Conservation (phyloP, 805 yeast species). For the Middelhovenomyces tepae region DNA sequence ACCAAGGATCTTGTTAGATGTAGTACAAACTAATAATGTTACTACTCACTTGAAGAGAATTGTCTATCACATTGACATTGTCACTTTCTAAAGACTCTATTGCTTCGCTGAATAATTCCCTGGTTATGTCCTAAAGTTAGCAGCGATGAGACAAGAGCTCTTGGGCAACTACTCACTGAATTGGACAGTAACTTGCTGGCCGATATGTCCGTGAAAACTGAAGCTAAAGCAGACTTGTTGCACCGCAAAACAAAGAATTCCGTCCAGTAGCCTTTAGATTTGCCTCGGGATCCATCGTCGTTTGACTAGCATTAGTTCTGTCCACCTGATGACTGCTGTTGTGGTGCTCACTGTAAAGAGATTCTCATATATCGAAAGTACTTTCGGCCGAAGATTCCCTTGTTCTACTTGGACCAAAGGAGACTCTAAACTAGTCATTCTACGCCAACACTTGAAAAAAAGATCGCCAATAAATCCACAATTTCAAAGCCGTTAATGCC, state of each 20-base stretch:
- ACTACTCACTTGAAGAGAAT: too few relatives aligned
- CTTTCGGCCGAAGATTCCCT: conserved; percentile 27
- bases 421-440: too few relatives aligned
- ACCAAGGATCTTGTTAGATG: conserved; percentile 17
- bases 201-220: conserved; percentile 17
- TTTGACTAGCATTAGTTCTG: conserved; percentile 12
- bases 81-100: conserved; percentile 14
- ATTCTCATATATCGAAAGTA: conserved; percentile 25
- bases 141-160: conserved; percentile 2
- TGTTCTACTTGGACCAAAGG: conserved; percentile 22
- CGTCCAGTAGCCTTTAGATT: conserved; percentile 17
- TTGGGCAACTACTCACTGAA: conserved; percentile 10
- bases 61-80: conserved; percentile 14
- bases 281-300: conserved; percentile 10
- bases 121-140: conserved; percentile 8
- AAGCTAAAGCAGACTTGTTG: conserved; percentile 16
- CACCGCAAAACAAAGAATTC: conserved; percentile 17
- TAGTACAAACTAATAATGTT: too few relatives aligned
- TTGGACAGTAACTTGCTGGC: conserved; percentile 17
- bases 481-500: too few relatives aligned
- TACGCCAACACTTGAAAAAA: too few relatives aligned
- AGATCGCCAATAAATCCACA: too few relatives aligned
- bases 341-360: conserved; percentile 21
- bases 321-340: background rate
- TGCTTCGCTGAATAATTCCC: conserved; percentile 18